A percentile compares a stretch with the other conserved stretches of the same genome.
phyloP scores from a whole-genome alignment of 176 grass and related monocot species.

The Juncus effusus region DNA sequence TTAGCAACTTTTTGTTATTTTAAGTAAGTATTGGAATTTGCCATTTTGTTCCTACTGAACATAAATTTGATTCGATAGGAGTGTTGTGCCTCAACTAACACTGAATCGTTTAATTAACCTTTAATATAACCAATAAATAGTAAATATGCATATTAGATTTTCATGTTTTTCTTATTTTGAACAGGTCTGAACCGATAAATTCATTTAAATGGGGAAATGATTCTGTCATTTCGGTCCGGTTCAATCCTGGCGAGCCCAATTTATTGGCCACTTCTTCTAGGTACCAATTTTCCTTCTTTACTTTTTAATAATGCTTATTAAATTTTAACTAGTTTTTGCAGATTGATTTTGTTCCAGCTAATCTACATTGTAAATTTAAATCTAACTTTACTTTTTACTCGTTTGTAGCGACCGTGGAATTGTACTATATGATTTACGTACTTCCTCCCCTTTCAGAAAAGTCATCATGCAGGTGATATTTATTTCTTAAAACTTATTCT shows the following conservation, averaged over 20 bases:
- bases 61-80: too few species aligned
- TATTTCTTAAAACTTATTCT: constrained; percentile 16
- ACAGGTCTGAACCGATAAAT: constrained; percentile 88
- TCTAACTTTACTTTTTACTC: background rate
- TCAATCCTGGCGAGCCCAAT: constrained; percentile 90
- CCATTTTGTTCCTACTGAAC: too few species aligned
- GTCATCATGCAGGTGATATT: constrained; percentile 73
- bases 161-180: constrained; percentile 5
- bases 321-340: too few species aligned
- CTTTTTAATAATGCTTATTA: constrained; percentile 8
- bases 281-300: constrained; percentile 37
- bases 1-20: background rate
- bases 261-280: constrained; percentile 69
- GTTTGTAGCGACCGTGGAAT: constrained; percentile 87
- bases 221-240: constrained; percentile 69
- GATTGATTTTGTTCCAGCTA: background rate
- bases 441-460: constrained; percentile 86
- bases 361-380: background rate
- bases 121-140: too few species aligned
- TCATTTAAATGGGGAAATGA: constrained; percentile 91
- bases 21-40: too few species aligned
- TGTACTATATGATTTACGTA: constrained; percentile 84
- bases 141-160: too few species aligned
- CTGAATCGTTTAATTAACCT: too few species aligned
- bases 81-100: too few species aligned